Conservation (phyloP, 768 basidiomycete species). For the Tulasnella sp. region DNA sequence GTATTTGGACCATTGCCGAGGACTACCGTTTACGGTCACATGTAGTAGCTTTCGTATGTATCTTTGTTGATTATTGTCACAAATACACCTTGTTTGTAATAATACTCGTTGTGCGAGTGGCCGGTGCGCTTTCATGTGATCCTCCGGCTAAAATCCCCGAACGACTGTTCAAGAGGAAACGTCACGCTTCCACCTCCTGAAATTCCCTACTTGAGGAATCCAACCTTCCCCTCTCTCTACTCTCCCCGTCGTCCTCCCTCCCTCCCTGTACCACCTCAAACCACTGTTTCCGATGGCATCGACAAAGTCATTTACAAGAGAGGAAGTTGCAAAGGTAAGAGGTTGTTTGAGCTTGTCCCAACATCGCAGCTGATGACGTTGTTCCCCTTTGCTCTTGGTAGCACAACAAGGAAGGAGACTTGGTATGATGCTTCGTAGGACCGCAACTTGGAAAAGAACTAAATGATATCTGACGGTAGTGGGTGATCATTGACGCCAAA, state of each 20-base stretch:
- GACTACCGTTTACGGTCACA: background rate
- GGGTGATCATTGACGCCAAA: slow-evolving; percentile 80
- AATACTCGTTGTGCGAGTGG: background rate
- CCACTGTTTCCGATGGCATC: slow-evolving; percentile 13
- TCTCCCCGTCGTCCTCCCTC: slow-evolving; percentile 1
- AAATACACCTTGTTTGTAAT: background rate
- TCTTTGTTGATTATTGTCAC: background rate
- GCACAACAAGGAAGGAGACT: slow-evolving; percentile 76
- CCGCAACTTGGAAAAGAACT: background rate
- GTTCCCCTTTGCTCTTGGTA: slow-evolving; percentile 34
- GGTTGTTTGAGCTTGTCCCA: background rate
- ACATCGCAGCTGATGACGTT: background rate
- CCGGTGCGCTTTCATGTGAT: slow-evolving; percentile 15
- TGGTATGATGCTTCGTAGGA: slow-evolving; percentile 37
- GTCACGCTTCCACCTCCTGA: slow-evolving; percentile 19
- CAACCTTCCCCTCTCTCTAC: background rate
- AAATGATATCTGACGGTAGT: slow-evolving; percentile 44
- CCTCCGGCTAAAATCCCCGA: slow-evolving; percentile 8
- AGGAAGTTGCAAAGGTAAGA: slow-evolving; percentile 69
- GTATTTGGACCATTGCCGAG: background rate
- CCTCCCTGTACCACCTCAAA: background rate
- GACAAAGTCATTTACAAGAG: slow-evolving; percentile 52
- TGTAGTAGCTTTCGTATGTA: background rate
- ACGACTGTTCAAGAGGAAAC: background rate
- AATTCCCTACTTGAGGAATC: background rate